Percentiles rank a stretch among this genome's conserved stretches.
Evolutionary conservation across 1,139 yeast species (phyloP).

Genomic region (Trichomonascaceae sp.): DNA sequence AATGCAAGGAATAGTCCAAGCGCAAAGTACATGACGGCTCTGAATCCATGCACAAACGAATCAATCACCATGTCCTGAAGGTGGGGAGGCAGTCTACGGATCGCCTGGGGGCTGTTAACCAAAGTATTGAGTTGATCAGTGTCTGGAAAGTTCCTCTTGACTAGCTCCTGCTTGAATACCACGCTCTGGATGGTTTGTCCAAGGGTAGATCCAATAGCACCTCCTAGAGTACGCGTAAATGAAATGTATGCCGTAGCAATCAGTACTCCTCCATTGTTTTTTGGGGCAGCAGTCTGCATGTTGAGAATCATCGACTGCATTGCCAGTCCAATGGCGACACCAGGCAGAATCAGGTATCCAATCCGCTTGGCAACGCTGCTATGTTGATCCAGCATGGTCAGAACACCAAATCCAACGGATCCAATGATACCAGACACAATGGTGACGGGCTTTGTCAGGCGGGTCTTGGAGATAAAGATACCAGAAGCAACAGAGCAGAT

Average conservation of each 20-base stretch:
- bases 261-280: conserved; percentile 37
- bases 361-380: conserved; percentile 19
- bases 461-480: conserved; percentile 32
- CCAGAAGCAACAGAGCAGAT: conserved; percentile 37
- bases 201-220: conserved; percentile 35
- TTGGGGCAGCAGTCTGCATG: conserved; percentile 44
- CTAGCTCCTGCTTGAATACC: conserved; percentile 11
- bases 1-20: conserved; percentile 11
- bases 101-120: conserved; percentile 13
- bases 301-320: conserved; percentile 41
- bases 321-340: conserved; percentile 41
- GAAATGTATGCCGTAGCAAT: conserved; percentile 37
- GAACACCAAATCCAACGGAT: conserved; percentile 42
- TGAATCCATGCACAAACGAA: conserved; percentile 15
- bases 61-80: conserved; percentile 8
- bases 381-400: conserved; percentile 26
- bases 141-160: conserved; percentile 7
- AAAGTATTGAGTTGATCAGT: conserved; percentile 6
- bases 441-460: conserved; percentile 37
- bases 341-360: conserved; percentile 42
- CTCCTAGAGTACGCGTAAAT: conserved; percentile 36
- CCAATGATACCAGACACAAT: conserved; percentile 33
- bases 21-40: conserved; percentile 13
- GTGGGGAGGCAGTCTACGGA: conserved; percentile 9
- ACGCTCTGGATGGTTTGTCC: conserved; percentile 37